Conservation (phyloP, 192 early-diverging fungal species). For the Podochytrium sp. region DNA sequence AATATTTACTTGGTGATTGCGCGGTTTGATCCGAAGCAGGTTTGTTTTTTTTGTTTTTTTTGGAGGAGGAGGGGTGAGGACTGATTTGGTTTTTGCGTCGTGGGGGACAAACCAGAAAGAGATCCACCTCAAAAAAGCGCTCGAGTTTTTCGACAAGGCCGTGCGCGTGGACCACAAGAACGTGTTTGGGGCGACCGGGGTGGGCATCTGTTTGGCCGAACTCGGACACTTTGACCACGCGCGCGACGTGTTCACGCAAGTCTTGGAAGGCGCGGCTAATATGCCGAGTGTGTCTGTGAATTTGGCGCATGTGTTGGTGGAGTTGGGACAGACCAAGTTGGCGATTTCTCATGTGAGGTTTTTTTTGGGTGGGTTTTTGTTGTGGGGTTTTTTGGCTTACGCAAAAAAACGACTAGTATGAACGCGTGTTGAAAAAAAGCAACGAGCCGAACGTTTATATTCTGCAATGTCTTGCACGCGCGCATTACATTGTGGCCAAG, state of each 20-base stretch:
- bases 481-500: conserved; percentile 54
- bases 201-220: conserved; percentile 84
- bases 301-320: conserved; percentile 76
- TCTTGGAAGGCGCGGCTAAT: conserved; percentile 55
- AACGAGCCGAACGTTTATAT: conserved; percentile 31
- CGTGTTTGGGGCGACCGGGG: conserved; percentile 81
- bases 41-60: background rate
- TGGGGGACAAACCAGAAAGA: conserved; percentile 33
- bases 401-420: conserved; percentile 39
- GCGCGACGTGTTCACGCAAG: conserved; percentile 66
- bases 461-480: conserved; percentile 41
- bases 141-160: conserved; percentile 78
- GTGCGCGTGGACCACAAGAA: conserved; percentile 64
- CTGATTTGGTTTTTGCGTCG: background rate
- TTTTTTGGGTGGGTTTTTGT: conserved; percentile 23
- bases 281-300: conserved; percentile 66
- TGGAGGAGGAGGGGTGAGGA: background rate
- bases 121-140: conserved; percentile 32
- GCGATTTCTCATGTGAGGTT: conserved; percentile 71
- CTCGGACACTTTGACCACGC: conserved; percentile 64
- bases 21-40: conserved; percentile 41
- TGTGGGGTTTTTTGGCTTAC: conserved; percentile 23
- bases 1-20: conserved; percentile 78
- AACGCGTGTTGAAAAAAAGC: conserved; percentile 43
- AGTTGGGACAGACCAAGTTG: conserved; percentile 73